Evolutionary conservation across 108 stramenopile genomes (phyloP).

Genomic region (Nannochloropsis granulata): DNA sequence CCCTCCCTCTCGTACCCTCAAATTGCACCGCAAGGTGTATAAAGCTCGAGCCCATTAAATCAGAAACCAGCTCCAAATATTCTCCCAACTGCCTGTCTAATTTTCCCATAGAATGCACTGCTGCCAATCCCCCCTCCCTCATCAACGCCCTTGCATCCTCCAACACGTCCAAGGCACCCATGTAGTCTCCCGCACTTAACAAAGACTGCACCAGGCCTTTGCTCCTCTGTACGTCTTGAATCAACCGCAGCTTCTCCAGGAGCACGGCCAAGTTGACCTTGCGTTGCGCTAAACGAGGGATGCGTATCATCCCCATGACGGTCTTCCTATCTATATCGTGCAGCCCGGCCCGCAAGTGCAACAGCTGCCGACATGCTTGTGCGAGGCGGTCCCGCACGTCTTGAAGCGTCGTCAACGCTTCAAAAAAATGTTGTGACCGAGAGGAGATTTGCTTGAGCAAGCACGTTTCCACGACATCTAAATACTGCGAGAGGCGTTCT

Average conservation of each 20-base stretch:
- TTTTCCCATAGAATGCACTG: conserved; percentile 1
- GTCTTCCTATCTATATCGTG: neutral
- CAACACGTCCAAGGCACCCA: conserved; percentile 18
- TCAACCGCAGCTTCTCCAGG: neutral
- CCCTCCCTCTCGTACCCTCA: neutral
- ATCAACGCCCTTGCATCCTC: conserved; percentile 2
- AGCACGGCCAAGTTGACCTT: neutral
- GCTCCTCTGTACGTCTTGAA: neutral
- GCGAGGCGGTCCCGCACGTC: conserved; percentile 11
- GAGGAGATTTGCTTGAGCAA: conserved; percentile 17
- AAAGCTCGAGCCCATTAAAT: neutral
- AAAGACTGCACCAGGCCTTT: neutral
- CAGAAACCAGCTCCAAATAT: neutral
- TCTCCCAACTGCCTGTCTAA: neutral
- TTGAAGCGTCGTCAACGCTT: conserved; percentile 14
- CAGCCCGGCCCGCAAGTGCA: conserved; percentile 1
- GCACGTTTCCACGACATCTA: conserved; percentile 23
- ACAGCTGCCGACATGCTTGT: conserved; percentile 7
- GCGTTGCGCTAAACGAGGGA: neutral
- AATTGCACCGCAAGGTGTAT: neutral
- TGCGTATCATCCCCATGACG: neutral
- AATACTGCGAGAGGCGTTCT: conserved; percentile 16
- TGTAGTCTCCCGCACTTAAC: conserved; percentile 8
- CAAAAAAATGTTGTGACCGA: conserved; percentile 13
- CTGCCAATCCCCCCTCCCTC: neutral